phyloP scores from a whole-genome alignment of 73 alveolate species.

The Uronychia setigera region DNA sequence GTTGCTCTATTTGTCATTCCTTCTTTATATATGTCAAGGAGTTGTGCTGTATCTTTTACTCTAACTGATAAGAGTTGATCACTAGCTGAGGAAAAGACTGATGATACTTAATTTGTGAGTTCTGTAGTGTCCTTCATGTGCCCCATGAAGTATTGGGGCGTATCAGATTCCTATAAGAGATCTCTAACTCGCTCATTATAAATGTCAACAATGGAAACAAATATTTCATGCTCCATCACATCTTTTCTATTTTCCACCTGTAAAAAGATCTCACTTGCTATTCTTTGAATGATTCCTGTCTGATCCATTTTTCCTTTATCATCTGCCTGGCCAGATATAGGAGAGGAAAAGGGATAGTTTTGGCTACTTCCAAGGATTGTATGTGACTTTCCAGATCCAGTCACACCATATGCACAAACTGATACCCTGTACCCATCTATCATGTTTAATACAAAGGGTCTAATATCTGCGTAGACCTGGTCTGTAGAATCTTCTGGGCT shows the following conservation, averaged over 20 bases:
- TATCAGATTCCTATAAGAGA: not conserved
- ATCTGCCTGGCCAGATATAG: too few relatives aligned
- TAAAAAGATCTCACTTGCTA: not conserved
- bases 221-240: not conserved
- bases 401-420: not conserved
- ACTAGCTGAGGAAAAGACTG: not conserved
- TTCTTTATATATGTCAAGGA: not conserved
- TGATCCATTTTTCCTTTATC: too few relatives aligned
- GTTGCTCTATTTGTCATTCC: not conserved
- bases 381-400: not conserved
- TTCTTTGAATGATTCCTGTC: not conserved
- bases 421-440: not conserved
- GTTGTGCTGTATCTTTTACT: not conserved
- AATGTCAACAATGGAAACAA: not conserved
- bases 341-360: too few relatives aligned
- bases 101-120: too few relatives aligned
- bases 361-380: not conserved
- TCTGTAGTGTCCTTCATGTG: not conserved
- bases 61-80: not conserved
- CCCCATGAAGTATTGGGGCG: not conserved
- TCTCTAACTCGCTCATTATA: constrained; percentile 1
- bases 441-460: not conserved
- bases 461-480: not conserved
- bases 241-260: not conserved
- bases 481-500: not conserved